Percentiles rank a stretch among this genome's conserved stretches.
Evolutionary conservation across 208 protist species (phyloP).

Genomic region (Cochliopodium minus): DNA sequence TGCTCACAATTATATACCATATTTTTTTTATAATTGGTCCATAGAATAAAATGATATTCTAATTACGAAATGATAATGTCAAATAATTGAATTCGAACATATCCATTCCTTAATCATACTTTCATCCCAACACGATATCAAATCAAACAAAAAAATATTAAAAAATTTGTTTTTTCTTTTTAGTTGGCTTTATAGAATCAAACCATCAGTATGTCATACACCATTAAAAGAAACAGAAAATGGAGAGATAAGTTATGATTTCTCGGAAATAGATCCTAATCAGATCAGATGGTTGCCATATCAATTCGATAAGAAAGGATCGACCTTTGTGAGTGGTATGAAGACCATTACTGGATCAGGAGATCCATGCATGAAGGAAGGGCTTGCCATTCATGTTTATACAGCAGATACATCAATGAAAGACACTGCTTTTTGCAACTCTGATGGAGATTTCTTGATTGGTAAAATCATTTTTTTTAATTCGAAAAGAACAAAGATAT

Average conservation of each 20-base stretch:
- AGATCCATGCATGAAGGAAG: conserved; percentile 30
- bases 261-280: conserved; percentile 33
- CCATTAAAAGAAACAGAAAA: neutral
- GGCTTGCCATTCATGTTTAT: conserved; percentile 52
- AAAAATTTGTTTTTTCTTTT: too few species aligned
- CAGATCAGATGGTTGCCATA: conserved; percentile 49
- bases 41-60: too few species aligned
- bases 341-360: conserved; percentile 32
- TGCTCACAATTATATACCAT: too few species aligned
- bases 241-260: too few species aligned
- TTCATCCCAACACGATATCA: too few species aligned
- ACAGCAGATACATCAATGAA: conserved; percentile 37
- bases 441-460: conserved; percentile 62
- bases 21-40: too few species aligned
- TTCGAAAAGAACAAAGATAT: too few species aligned
- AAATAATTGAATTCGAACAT: too few species aligned
- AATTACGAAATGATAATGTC: too few species aligned
- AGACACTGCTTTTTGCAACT: conserved; percentile 33
- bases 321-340: conserved; percentile 33
- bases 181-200: conserved; percentile 61
- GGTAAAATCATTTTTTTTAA: conserved; percentile 1
- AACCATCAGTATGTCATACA: conserved; percentile 39
- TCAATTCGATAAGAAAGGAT: conserved; percentile 15
- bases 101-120: too few species aligned
- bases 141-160: too few species aligned